Percentiles rank a stretch among this genome's conserved stretches.
Conservation (phyloP, 208 protist genomes). For the Acanthamoeba lenticulata region DNA sequence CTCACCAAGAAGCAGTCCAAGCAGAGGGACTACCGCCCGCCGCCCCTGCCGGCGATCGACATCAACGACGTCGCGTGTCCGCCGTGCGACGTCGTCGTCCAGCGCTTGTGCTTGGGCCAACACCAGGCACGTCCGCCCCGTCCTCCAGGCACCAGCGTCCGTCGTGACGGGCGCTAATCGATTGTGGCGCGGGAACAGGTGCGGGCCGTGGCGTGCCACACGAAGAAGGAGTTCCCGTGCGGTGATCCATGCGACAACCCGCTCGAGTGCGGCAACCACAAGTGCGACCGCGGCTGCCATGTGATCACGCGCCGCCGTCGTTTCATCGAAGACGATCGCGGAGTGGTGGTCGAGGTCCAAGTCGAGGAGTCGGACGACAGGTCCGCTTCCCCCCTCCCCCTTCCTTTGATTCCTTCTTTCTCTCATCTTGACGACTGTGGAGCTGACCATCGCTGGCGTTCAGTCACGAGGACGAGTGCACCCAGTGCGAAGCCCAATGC, state of each 20-base stretch:
- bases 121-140: neutral
- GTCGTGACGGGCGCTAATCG: neutral
- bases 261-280: conserved; percentile 35
- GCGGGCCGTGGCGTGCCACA: neutral
- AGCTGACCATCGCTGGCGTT: neutral
- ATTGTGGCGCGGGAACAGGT: no score
- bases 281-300: neutral
- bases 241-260: conserved; percentile 38
- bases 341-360: neutral
- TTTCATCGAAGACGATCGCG: conserved; percentile 2
- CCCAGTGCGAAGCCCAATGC: neutral
- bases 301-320: neutral
- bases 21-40: neutral
- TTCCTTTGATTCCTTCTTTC: neutral
- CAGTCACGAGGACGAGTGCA: neutral
- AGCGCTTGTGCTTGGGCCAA: neutral
- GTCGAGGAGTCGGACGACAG: neutral
- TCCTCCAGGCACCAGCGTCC: no score
- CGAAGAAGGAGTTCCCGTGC: neutral
- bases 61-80: neutral
- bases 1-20: conserved; percentile 35
- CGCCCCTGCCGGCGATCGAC: neutral
- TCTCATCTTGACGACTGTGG: neutral
- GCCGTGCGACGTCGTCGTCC: neutral
- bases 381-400: neutral